These are phyloP conservation scores for Bisporella sp. DNA, from an alignment of 2,329 filamentous ascomycete species.

Conservation along the genomic window DNA sequence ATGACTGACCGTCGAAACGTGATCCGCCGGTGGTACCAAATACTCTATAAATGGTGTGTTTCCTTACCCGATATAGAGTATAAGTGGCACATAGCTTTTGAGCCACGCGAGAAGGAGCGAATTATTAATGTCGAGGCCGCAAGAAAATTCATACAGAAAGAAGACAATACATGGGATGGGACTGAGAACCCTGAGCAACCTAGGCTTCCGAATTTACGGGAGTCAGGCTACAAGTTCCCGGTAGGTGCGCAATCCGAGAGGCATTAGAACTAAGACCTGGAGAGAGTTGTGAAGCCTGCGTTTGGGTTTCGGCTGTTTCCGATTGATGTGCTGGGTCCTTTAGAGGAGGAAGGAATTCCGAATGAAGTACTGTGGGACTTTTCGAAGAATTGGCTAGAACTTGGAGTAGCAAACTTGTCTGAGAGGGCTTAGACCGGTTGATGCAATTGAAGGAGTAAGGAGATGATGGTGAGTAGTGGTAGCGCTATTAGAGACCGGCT, in stretches of 20 bases:
- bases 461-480: neutral
- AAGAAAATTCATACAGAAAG: neutral
- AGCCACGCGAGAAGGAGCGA: neutral
- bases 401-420: neutral
- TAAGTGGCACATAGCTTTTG: slow-evolving; percentile 1
- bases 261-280: slow-evolving; percentile 1
- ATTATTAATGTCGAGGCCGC: neutral
- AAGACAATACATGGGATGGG: neutral
- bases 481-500: neutral
- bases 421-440: too few relatives aligned
- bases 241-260: neutral
- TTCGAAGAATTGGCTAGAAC: neutral
- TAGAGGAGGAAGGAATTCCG: neutral
- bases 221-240: neutral
- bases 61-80: neutral
- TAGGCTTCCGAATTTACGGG: neutral
- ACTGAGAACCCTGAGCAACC: neutral
- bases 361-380: neutral
- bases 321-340: neutral
- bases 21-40: neutral
- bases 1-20: neutral
- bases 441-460: neutral
- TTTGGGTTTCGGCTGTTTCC: slow-evolving; percentile 7
- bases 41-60: neutral
- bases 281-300: slow-evolving; percentile 1